Percentiles rank a stretch among this genome's conserved stretches.
These are phyloP conservation scores for Fagus sylvatica DNA, from an alignment of 306 rosid species.

Conservation along the genomic window DNA sequence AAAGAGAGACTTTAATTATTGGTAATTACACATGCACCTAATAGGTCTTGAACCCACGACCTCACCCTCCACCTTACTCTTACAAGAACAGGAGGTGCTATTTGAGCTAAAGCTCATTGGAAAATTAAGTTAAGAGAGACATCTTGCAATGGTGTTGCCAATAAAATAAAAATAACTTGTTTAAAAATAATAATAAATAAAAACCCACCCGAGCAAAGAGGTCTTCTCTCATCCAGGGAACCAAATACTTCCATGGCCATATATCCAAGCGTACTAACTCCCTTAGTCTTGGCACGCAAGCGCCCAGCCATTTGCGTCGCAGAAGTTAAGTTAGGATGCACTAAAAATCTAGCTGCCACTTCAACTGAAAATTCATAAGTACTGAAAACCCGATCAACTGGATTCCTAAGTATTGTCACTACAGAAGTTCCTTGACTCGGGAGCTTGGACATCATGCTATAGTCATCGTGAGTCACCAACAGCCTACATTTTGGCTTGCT, in stretches of 20 bases:
- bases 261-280: slow-evolving; percentile 92
- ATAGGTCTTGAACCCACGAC: no score
- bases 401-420: slow-evolving; percentile 94
- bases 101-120: no score
- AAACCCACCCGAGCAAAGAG: slow-evolving; percentile 75
- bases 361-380: slow-evolving; percentile 90
- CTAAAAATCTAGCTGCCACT: slow-evolving; percentile 97
- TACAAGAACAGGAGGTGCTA: no score
- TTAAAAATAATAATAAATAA: background rate
- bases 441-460: slow-evolving; percentile 83
- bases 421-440: slow-evolving; percentile 86
- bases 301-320: slow-evolving; percentile 66
- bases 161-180: background rate
- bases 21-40: no score
- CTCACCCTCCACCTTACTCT: no score
- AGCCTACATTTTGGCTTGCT: slow-evolving; percentile 80
- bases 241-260: slow-evolving; percentile 99
- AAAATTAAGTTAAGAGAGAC: background rate
- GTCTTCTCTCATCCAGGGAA: slow-evolving; percentile 97
- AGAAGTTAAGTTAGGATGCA: slow-evolving; percentile 94
- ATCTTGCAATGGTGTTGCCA: background rate
- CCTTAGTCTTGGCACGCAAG: slow-evolving; percentile 58
- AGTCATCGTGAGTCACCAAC: slow-evolving; percentile 93
- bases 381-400: slow-evolving; percentile 88
- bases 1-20: background rate